Evolutionary conservation across 2,329 filamentous ascomycete genomes (phyloP).

Genomic region (Hypoxylon sp.): DNA sequence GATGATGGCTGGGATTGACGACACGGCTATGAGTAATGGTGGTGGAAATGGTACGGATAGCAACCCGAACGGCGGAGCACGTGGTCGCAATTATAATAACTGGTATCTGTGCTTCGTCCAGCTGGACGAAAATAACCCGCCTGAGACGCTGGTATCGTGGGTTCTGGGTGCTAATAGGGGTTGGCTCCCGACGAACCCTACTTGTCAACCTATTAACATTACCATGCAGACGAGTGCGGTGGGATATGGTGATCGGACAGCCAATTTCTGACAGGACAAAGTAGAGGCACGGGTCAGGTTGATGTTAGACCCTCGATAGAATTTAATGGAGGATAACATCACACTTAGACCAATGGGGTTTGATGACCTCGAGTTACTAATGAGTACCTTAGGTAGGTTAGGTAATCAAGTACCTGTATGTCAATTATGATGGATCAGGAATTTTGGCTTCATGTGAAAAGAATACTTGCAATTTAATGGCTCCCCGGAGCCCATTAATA

Average conservation of each 20-base stretch:
- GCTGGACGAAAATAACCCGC: constrained; percentile 1
- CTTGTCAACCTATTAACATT: constrained; percentile 28
- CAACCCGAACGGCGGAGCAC: neutral
- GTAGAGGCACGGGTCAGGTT: neutral
- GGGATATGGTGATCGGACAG: constrained; percentile 19
- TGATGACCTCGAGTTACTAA: neutral
- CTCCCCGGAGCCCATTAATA: neutral
- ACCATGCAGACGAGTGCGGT: constrained; percentile 24
- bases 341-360: neutral
- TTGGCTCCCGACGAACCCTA: constrained; percentile 33
- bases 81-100: constrained; percentile 29
- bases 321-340: neutral
- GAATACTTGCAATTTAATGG: neutral
- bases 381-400: neutral
- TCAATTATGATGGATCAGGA: neutral
- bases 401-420: no score
- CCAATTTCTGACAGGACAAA: neutral
- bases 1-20: constrained; percentile 30
- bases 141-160: constrained; percentile 27
- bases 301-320: neutral
- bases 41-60: neutral
- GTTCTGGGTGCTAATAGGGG: constrained; percentile 32
- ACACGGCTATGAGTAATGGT: constrained; percentile 3
- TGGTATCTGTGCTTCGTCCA: constrained; percentile 29
- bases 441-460: neutral